phyloP scores from a whole-genome alignment of 768 basidiomycete genomes.

The Lanmaoa rubissima region DNA sequence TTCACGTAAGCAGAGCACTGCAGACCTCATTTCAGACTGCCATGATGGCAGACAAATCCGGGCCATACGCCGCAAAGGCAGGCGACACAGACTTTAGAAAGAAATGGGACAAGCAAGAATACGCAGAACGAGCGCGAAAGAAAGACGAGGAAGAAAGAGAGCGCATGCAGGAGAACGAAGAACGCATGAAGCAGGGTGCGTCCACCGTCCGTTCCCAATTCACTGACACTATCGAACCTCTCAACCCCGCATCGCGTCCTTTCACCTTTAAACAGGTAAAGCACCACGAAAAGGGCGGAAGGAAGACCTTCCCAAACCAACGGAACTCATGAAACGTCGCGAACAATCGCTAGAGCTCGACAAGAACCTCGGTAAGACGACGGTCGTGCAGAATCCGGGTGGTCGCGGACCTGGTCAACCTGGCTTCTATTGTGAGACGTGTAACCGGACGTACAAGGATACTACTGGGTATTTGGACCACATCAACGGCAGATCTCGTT shows the following conservation, averaged over 20 bases:
- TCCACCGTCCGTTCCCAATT: not conserved
- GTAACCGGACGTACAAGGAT: slow-evolving; percentile 91
- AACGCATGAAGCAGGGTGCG: slow-evolving; percentile 78
- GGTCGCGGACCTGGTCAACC: slow-evolving; percentile 87
- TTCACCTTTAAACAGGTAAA: slow-evolving; percentile 58
- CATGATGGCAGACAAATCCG: slow-evolving; percentile 31
- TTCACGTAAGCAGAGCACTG: slow-evolving; percentile 2
- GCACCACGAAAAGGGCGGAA: slow-evolving; percentile 61
- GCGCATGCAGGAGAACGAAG: slow-evolving; percentile 83
- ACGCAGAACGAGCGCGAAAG: slow-evolving; percentile 77
- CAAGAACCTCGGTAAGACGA: slow-evolving; percentile 92
- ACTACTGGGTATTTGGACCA: slow-evolving; percentile 93
- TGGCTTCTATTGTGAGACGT: slow-evolving; percentile 92
- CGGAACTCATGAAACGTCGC: slow-evolving; percentile 88
- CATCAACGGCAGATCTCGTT: slow-evolving; percentile 91
- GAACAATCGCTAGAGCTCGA: slow-evolving; percentile 84
- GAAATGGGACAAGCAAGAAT: slow-evolving; percentile 96
- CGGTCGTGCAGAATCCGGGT: slow-evolving; percentile 85
- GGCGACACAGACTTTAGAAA: slow-evolving; percentile 76
- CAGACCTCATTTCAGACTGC: not conserved
- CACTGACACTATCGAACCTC: not conserved
- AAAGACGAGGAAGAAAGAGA: slow-evolving; percentile 79
- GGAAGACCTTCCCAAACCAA: slow-evolving; percentile 88
- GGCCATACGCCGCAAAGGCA: slow-evolving; percentile 39
- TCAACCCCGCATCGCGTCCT: not conserved